phyloP scores from a whole-genome alignment of 768 basidiomycete species.

The Roridomyces roridus region DNA sequence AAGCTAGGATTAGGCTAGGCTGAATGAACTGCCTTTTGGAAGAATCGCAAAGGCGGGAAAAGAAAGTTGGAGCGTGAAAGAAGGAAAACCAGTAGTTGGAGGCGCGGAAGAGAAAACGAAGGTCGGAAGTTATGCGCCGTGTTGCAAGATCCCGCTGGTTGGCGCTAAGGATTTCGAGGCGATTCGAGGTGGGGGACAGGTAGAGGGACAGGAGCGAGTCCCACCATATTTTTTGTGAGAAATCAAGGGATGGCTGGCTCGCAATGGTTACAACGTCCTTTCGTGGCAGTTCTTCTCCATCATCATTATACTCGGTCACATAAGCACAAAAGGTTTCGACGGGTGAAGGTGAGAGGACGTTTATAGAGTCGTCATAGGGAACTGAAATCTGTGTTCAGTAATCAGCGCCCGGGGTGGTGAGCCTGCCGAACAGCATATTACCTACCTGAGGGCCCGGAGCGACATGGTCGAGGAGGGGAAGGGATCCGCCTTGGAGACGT shows the following conservation, averaged over 20 bases:
- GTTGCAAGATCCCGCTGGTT: conserved; percentile 54
- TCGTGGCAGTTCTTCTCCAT: conserved; percentile 24
- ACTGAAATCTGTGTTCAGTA: conserved; percentile 22
- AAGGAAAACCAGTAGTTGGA: conserved; percentile 80
- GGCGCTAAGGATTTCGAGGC: conserved; percentile 39
- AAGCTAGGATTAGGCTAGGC: conserved; percentile 67
- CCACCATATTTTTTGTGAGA: conserved; percentile 81
- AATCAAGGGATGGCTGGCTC: conserved; percentile 67
- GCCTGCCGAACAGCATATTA: background rate
- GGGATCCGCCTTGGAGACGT: background rate
- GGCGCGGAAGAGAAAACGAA: conserved; percentile 67
- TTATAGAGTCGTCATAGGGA: conserved; percentile 14
- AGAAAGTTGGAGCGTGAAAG: conserved; percentile 74
- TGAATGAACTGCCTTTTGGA: conserved; percentile 60
- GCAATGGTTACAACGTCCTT: conserved; percentile 37
- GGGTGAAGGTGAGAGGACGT: conserved; percentile 22
- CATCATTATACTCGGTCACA: conserved; percentile 37
- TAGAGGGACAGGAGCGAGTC: conserved; percentile 71
- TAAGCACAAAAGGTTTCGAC: conserved; percentile 25
- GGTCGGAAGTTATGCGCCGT: conserved; percentile 55
- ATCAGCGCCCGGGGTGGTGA: conserved; percentile 10
- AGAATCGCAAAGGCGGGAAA: conserved; percentile 64
- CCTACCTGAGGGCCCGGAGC: conserved; percentile 17
- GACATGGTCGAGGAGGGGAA: background rate
- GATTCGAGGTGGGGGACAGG: conserved; percentile 39